phyloP scores from a whole-genome alignment of 2,329 filamentous ascomycete species.

The Ampelomyces quisqualis region DNA sequence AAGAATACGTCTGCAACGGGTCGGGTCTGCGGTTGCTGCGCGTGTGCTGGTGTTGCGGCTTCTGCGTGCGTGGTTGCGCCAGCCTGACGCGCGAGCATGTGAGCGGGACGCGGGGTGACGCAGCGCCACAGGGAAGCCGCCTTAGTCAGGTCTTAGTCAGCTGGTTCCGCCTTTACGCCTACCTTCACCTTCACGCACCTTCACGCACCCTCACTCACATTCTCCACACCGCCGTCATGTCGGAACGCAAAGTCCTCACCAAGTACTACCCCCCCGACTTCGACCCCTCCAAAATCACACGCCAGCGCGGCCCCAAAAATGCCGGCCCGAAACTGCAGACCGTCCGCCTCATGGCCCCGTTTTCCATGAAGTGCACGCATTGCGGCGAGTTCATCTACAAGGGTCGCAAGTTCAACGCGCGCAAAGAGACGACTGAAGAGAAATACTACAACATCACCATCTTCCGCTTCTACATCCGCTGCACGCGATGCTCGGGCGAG shows the following conservation, averaged over 20 bases:
- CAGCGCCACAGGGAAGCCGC: conserved; percentile 10
- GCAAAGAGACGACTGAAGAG: conserved; percentile 89
- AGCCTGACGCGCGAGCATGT: conserved; percentile 21
- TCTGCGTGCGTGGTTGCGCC: conserved; percentile 13
- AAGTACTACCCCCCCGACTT: conserved; percentile 77
- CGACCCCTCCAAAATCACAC: conserved; percentile 76
- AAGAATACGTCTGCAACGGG: not conserved
- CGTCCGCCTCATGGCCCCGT: conserved; percentile 88
- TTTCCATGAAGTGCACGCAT: conserved; percentile 71
- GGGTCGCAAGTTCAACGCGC: conserved; percentile 91
- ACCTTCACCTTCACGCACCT: not conserved
- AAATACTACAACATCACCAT: conserved; percentile 87
- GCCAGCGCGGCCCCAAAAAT: conserved; percentile 67
- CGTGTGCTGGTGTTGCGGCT: conserved; percentile 2
- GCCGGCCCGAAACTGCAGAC: conserved; percentile 79
- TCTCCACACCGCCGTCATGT: conserved; percentile 59
- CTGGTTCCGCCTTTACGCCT: not conserved
- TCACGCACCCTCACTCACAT: not conserved
- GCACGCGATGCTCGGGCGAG: conserved; percentile 80
- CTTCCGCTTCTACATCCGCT: conserved; percentile 83
- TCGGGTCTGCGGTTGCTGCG: conserved; percentile 1
- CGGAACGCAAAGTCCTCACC: conserved; percentile 77
- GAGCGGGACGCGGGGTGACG: conserved; percentile 17
- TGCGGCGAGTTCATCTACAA: conserved; percentile 86
- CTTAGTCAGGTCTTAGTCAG: conserved; percentile 18